Conservation (phyloP, 1,139 yeast genomes). For the Insectozyma bohioensis region DNA sequence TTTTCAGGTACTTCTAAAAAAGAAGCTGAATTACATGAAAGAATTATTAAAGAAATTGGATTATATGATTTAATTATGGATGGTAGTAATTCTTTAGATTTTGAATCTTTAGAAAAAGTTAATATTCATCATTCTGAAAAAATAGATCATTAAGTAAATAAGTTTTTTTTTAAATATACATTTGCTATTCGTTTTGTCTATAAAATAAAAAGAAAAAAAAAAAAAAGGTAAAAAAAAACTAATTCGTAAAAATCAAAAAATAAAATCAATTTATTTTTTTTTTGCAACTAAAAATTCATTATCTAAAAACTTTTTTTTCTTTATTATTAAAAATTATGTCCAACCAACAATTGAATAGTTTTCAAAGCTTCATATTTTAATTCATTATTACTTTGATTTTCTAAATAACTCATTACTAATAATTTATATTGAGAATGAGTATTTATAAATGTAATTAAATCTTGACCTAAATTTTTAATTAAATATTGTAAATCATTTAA, state of each 20-base stretch:
- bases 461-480: constrained; percentile 50
- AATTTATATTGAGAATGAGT: constrained; percentile 66
- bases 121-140: too few species aligned
- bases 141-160: too few species aligned
- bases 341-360: constrained; percentile 89
- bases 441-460: constrained; percentile 70
- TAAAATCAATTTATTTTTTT: neutral
- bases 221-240: neutral
- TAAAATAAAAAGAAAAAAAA: constrained; percentile 2
- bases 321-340: constrained; percentile 45
- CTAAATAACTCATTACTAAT: constrained; percentile 82
- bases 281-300: neutral
- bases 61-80: constrained; percentile 12
- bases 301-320: neutral
- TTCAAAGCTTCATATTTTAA: constrained; percentile 93
- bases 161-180: too few species aligned
- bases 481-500: constrained; percentile 56
- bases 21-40: constrained; percentile 11
- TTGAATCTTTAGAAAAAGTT: too few species aligned
- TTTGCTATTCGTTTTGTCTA: neutral
- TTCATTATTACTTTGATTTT: constrained; percentile 69
- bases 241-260: too few species aligned
- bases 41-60: constrained; percentile 12
- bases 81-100: too few species aligned
- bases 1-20: constrained; percentile 13